Conservation (phyloP, 2,329 filamentous ascomycete species). For the Zarea fungicola region DNA sequence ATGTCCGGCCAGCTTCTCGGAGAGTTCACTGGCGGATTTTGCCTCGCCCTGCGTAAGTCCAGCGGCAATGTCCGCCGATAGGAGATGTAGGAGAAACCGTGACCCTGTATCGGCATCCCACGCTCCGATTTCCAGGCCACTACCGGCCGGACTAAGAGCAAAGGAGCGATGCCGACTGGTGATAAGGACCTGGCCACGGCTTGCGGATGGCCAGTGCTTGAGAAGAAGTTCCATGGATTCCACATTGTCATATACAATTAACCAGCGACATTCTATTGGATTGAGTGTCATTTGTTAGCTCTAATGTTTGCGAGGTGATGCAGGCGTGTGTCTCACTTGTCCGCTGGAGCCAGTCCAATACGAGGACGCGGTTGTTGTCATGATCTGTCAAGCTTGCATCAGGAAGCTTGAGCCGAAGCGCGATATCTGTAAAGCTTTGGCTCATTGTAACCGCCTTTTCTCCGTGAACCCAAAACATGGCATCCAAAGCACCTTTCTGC, state of each 20-base stretch:
- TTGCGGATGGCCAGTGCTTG: conserved; percentile 12
- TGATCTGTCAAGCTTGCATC: not conserved
- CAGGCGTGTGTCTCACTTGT: conserved; percentile 3
- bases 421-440: conserved; percentile 17
- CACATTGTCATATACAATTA: conserved; percentile 15
- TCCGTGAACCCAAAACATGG: conserved; percentile 10
- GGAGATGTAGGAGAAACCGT: conserved; percentile 9
- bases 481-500: not conserved
- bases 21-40: conserved; percentile 2
- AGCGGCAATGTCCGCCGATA: not conserved
- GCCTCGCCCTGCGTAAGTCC: not conserved
- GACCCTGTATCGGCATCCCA: conserved; percentile 13
- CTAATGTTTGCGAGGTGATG: not conserved
- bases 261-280: conserved; percentile 13
- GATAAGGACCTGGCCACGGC: conserved; percentile 12
- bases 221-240: conserved; percentile 9
- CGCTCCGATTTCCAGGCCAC: conserved; percentile 7
- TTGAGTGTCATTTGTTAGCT: too few relatives aligned
- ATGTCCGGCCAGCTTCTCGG: conserved; percentile 12
- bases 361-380: conserved; percentile 13
- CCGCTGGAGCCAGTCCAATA: conserved; percentile 13
- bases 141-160: conserved; percentile 1
- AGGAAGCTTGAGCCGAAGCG: conserved; percentile 11
- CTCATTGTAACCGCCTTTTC: conserved; percentile 8
- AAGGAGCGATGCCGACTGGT: conserved; percentile 12